Evolutionary conservation across 306 rosid species (phyloP).

Genomic region (Lotus japonicus): DNA sequence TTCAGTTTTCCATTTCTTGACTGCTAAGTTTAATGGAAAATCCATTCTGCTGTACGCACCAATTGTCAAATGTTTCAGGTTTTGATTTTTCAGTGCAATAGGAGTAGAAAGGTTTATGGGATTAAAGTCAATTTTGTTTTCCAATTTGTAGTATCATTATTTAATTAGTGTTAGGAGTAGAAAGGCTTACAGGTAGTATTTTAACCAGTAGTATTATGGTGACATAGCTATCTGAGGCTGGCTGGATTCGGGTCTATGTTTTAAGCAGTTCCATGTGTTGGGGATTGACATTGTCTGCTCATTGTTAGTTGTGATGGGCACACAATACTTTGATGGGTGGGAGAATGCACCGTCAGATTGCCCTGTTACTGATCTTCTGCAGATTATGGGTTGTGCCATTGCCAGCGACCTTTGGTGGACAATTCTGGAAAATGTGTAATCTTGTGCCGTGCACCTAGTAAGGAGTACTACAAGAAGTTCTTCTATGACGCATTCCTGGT

Average conservation of each 20-base stretch:
- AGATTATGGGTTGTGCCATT: conserved; percentile 98
- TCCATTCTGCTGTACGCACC: too few relatives aligned
- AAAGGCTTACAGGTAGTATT: too few relatives aligned
- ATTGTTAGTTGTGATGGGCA: conserved; percentile 96
- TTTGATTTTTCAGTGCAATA: too few relatives aligned
- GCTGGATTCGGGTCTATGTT: conserved; percentile 88
- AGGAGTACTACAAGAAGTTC: conserved; percentile 88
- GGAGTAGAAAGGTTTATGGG: too few relatives aligned
- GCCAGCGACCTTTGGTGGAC: conserved; percentile 83
- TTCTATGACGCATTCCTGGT: conserved; percentile 91
- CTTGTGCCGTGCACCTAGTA: conserved; percentile 89
- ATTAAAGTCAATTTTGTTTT: too few relatives aligned
- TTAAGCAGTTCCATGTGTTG: conserved; percentile 90
- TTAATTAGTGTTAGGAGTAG: too few relatives aligned
- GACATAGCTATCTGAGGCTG: conserved; percentile 71
- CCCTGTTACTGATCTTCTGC: conserved; percentile 86
- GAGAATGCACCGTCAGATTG: conserved; percentile 88
- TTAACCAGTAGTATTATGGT: too few relatives aligned
- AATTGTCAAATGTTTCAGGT: too few relatives aligned
- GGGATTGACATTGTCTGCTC: conserved; percentile 82
- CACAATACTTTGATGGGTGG: conserved; percentile 84
- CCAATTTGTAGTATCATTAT: too few relatives aligned
- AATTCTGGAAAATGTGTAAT: conserved; percentile 90
- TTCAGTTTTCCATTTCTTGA: too few relatives aligned
- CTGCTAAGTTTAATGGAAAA: too few relatives aligned